These are phyloP conservation scores for Yamadazyma jaroonii DNA, from an alignment of 1,139 yeast genomes.

Conservation along the genomic window DNA sequence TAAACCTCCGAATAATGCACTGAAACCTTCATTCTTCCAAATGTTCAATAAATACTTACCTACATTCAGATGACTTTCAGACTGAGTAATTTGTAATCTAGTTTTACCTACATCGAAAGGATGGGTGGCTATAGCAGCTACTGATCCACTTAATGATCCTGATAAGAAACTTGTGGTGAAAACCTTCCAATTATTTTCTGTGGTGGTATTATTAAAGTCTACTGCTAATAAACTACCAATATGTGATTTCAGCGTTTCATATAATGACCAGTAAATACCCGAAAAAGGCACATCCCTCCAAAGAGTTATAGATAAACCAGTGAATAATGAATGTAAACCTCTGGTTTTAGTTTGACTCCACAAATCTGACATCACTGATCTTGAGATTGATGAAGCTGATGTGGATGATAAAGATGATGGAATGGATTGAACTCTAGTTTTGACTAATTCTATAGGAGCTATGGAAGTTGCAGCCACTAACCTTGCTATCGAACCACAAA, in stretches of 20 bases:
- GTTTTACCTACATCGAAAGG: constrained; percentile 99
- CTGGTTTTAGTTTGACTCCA: constrained; percentile 46
- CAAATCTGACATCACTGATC: constrained; percentile 56
- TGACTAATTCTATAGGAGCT: constrained; percentile 83
- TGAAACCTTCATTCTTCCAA: constrained; percentile 65
- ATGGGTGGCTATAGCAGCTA: constrained; percentile 84
- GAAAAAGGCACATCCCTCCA: constrained; percentile 99
- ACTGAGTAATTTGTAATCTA: constrained; percentile 66
- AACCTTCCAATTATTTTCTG: constrained; percentile 46
- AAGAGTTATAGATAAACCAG: constrained; percentile 81
- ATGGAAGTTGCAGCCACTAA: constrained; percentile 79
- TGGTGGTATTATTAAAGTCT: constrained; percentile 18
- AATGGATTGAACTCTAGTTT: constrained; percentile 86
- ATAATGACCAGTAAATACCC: constrained; percentile 91
- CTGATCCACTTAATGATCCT: constrained; percentile 81
- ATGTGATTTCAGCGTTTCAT: constrained; percentile 47
- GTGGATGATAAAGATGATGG: constrained; percentile 38
- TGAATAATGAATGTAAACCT: constrained; percentile 71
- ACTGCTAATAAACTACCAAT: constrained; percentile 23
- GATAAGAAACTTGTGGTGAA: constrained; percentile 75
- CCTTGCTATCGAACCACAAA: constrained; percentile 87
- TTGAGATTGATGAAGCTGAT: constrained; percentile 36
- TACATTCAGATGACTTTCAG: constrained; percentile 45
- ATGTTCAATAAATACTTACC: constrained; percentile 62
- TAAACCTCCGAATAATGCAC: constrained; percentile 80